These are phyloP conservation scores for Hevea brasiliensis DNA, from an alignment of 345 rosid species.

Conservation along the genomic window DNA sequence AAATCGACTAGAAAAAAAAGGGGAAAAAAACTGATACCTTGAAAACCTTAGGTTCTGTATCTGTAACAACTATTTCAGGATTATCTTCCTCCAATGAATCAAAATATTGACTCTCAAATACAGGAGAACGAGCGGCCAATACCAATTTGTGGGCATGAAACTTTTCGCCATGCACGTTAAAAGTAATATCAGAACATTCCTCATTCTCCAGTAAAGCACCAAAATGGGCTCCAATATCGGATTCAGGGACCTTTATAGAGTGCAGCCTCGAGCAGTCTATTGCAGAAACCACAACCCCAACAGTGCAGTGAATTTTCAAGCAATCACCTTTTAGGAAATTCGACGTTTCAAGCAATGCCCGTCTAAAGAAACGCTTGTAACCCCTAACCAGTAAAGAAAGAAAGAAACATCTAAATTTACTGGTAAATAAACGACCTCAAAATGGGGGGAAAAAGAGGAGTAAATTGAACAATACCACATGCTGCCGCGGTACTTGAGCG, in stretches of 20 bases:
- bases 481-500: constrained; percentile 90
- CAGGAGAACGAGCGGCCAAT: constrained; percentile 80
- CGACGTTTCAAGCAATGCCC: constrained; percentile 72
- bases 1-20: not conserved
- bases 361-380: constrained; percentile 83
- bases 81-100: constrained; percentile 61
- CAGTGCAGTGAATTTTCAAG: constrained; percentile 82
- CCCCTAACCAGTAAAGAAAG: constrained; percentile 58
- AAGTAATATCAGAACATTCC: constrained; percentile 75
- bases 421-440: not conserved
- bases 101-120: constrained; percentile 65
- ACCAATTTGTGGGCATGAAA: constrained; percentile 83
- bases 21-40: constrained; percentile 47
- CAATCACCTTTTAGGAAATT: constrained; percentile 90
- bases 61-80: constrained; percentile 51
- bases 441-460: too few species aligned
- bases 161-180: constrained; percentile 70
- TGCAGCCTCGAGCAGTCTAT: constrained; percentile 77
- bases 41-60: constrained; percentile 83
- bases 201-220: constrained; percentile 77
- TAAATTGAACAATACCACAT: constrained; percentile 56
- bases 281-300: constrained; percentile 89
- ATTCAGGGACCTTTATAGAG: constrained; percentile 79
- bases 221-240: constrained; percentile 82
- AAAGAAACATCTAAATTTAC: not conserved